Percentiles rank a stretch among this genome's conserved stretches.
Evolutionary conservation across 495 filamentous ascomycete species (phyloP).

Genomic region (Aspergillus panamensis): DNA sequence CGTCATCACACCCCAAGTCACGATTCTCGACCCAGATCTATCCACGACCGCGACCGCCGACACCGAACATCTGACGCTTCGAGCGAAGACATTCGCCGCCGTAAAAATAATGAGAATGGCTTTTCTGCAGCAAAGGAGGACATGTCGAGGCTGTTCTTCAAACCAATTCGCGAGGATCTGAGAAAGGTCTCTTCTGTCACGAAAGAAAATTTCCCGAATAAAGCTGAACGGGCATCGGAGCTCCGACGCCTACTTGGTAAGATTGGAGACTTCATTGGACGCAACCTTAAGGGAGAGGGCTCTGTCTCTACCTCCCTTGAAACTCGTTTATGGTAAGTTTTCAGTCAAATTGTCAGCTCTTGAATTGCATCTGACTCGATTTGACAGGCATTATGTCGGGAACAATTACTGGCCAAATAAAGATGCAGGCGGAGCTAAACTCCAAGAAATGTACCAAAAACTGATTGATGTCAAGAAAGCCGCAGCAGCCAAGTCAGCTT

Average conservation of each 20-base stretch:
- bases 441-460: constrained; percentile 50
- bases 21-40: constrained; percentile 37
- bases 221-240: constrained; percentile 52
- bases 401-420: constrained; percentile 50
- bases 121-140: constrained; percentile 42
- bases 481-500: constrained; percentile 19
- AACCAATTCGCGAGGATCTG: constrained; percentile 57
- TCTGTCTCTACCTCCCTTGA: constrained; percentile 35
- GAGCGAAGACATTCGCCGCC: constrained; percentile 42
- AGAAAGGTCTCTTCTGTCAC: constrained; percentile 57
- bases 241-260: constrained; percentile 44
- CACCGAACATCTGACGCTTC: constrained; percentile 40
- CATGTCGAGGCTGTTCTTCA: constrained; percentile 56
- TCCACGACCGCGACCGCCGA: constrained; percentile 36
- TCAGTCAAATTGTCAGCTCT: background rate
- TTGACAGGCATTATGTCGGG: constrained; percentile 45
- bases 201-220: constrained; percentile 58
- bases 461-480: constrained; percentile 36
- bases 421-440: constrained; percentile 41
- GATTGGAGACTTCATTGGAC: constrained; percentile 48
- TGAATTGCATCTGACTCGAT: constrained; percentile 11
- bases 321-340: constrained; percentile 46
- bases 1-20: constrained; percentile 43
- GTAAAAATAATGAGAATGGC: constrained; percentile 42
- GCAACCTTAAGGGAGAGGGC: constrained; percentile 32